Conservation (phyloP, 306 rosid genomes). For the Glycine latifolia region DNA sequence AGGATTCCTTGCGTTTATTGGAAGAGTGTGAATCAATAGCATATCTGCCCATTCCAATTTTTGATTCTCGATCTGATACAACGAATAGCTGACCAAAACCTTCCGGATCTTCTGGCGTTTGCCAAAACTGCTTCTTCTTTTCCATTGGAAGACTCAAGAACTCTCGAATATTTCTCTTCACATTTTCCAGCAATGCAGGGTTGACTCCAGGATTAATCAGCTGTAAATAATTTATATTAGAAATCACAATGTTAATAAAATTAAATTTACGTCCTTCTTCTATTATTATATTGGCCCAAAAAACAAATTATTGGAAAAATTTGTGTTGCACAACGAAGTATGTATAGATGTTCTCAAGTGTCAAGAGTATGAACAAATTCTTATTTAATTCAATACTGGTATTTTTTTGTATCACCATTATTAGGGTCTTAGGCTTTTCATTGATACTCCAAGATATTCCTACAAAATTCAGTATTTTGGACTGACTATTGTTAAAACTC, state of each 20-base stretch:
- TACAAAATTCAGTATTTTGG: too few relatives aligned
- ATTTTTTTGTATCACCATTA: too few relatives aligned
- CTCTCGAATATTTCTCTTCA: not conserved
- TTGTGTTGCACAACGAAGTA: too few relatives aligned
- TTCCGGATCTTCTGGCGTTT: constrained; percentile 17
- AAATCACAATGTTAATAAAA: not conserved
- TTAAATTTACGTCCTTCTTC: not conserved
- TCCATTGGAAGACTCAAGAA: constrained; percentile 36
- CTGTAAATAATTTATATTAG: not conserved
- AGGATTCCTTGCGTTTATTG: constrained; percentile 5
- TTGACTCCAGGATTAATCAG: constrained; percentile 26
- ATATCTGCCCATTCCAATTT: constrained; percentile 44
- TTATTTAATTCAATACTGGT: too few relatives aligned
- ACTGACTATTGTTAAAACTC: too few relatives aligned
- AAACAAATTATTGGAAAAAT: too few relatives aligned
- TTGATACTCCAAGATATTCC: too few relatives aligned
- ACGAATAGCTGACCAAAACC: constrained; percentile 46
- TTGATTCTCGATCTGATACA: constrained; percentile 41
- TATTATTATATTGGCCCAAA: too few relatives aligned
- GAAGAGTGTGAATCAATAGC: constrained; percentile 17
- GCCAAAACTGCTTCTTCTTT: constrained; percentile 42
- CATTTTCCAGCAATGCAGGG: constrained; percentile 7
- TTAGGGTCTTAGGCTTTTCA: too few relatives aligned
- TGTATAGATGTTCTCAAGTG: too few relatives aligned
- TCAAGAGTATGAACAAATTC: too few relatives aligned